A percentile compares a stretch with the other conserved stretches of the same genome.
Evolutionary conservation across 257 asterid genomes (phyloP).

Genomic region (Penstemon eatonii): DNA sequence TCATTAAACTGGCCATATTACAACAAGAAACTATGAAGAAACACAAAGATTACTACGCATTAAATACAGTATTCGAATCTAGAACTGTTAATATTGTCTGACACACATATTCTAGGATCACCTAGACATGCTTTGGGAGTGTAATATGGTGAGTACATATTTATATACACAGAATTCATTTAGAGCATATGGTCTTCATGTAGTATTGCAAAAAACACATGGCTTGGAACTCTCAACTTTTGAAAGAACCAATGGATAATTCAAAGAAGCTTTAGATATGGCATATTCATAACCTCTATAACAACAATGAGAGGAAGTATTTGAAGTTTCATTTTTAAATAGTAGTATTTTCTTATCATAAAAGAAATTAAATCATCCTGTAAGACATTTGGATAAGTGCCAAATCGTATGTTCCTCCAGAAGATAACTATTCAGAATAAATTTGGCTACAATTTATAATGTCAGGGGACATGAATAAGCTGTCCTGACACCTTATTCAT

Average conservation of each 20-base stretch:
- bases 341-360: too few relatives aligned
- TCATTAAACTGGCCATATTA: conserved; percentile 14
- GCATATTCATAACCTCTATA: background rate
- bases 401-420: background rate
- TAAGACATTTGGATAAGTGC: background rate
- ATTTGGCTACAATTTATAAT: background rate
- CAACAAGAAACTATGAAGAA: conserved; percentile 5
- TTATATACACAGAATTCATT: background rate
- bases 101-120: conserved; percentile 18
- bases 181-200: background rate
- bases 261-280: background rate
- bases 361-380: conserved; percentile 6
- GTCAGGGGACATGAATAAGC: background rate
- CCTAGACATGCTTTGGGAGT: conserved; percentile 11
- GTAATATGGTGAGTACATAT: background rate
- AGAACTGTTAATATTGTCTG: background rate
- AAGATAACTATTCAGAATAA: background rate
- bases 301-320: background rate
- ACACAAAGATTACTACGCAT: background rate
- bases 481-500: too few relatives aligned
- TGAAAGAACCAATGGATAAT: background rate
- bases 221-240: conserved; percentile 5
- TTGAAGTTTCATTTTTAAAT: background rate
- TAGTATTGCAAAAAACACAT: background rate
- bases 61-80: conserved; percentile 1